Evolutionary conservation across 345 rosid genomes (phyloP).

Genomic region (Punica granatum): DNA sequence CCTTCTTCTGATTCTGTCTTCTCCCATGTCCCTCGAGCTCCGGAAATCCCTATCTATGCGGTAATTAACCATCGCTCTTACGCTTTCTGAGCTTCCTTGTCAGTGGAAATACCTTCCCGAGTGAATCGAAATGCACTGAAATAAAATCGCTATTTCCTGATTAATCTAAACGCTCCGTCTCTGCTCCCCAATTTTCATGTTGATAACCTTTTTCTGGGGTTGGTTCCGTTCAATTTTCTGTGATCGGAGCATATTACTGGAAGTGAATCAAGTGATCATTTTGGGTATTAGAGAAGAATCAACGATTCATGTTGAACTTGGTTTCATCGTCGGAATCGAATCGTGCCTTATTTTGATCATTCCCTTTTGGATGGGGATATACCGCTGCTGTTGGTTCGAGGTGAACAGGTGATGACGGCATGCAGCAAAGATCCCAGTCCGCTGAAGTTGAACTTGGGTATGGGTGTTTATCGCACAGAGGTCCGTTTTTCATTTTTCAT

Average conservation of each 20-base stretch:
- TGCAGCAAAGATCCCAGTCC: constrained; percentile 51
- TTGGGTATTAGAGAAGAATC: too few relatives aligned
- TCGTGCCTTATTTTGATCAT: neutral
- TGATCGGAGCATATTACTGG: too few relatives aligned
- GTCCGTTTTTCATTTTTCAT: constrained; percentile 24
- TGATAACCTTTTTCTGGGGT: too few relatives aligned
- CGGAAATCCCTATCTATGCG: constrained; percentile 36
- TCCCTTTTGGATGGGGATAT: neutral
- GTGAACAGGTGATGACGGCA: constrained; percentile 36
- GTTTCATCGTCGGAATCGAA: neutral
- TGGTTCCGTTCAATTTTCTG: too few relatives aligned
- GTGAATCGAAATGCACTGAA: neutral
- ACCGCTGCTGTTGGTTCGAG: constrained; percentile 4
- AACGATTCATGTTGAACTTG: too few relatives aligned
- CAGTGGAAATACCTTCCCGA: neutral
- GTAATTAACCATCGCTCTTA: constrained; percentile 9
- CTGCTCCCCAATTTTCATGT: neutral
- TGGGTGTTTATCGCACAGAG: constrained; percentile 62
- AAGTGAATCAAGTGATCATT: neutral
- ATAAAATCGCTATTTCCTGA: too few relatives aligned
- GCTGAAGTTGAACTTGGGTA: constrained; percentile 50
- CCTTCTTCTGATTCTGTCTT: constrained; percentile 20
- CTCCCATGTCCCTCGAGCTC: constrained; percentile 24
- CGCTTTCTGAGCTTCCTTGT: neutral
- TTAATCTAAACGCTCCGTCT: too few relatives aligned